These are phyloP conservation scores for Thermochaetoides thermophila DNA, from an alignment of 495 filamentous ascomycete genomes.

Conservation along the genomic window DNA sequence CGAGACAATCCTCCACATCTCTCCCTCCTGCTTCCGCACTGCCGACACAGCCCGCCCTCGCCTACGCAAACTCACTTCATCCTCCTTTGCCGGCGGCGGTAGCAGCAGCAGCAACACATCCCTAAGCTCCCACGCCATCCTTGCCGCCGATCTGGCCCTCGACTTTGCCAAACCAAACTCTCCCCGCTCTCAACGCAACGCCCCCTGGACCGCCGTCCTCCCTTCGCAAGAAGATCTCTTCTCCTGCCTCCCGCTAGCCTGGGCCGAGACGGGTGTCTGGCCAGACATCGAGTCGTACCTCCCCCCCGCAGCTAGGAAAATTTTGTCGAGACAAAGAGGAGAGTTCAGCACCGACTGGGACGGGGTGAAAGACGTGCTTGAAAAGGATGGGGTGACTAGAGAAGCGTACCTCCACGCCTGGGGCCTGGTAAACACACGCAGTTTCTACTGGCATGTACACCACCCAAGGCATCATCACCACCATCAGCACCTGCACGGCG, in stretches of 20 bases:
- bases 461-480: too few relatives aligned
- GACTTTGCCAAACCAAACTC: conserved; percentile 20
- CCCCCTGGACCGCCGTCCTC: conserved; percentile 54
- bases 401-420: conserved; percentile 53
- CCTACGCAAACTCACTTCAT: conserved; percentile 33
- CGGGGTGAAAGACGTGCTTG: conserved; percentile 20
- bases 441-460: conserved; percentile 51
- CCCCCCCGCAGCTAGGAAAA: conserved; percentile 25
- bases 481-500: too few relatives aligned
- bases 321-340: conserved; percentile 45
- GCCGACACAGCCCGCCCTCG: conserved; percentile 40
- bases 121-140: conserved; percentile 52
- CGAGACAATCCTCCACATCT: conserved; percentile 47
- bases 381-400: conserved; percentile 23
- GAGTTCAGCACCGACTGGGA: conserved; percentile 52
- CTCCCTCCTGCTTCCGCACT: conserved; percentile 47
- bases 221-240: conserved; percentile 45
- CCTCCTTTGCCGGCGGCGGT: too few relatives aligned
- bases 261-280: conserved; percentile 33
- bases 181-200: too few relatives aligned
- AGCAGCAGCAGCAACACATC: too few relatives aligned
- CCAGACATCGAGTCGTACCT: conserved; percentile 36
- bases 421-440: conserved; percentile 71
- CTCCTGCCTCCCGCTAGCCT: conserved; percentile 53
- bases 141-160: conserved; percentile 55